Conservation (phyloP, 345 rosid genomes). For the Kandelia obovata region DNA sequence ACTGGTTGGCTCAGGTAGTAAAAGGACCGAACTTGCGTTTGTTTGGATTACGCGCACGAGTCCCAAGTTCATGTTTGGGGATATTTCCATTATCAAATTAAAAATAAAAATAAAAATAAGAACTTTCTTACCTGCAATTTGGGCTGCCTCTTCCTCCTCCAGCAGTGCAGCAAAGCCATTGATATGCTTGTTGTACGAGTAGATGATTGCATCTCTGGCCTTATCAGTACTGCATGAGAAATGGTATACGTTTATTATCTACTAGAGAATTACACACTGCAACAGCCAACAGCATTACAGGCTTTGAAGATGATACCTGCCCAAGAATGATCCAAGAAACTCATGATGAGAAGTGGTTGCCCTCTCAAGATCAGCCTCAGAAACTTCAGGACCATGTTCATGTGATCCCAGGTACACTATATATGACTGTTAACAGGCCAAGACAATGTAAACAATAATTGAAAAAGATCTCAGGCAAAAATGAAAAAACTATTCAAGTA, state of each 20-base stretch:
- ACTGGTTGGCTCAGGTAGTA: too few species aligned
- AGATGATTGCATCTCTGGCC: constrained; percentile 55
- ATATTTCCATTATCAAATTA: too few species aligned
- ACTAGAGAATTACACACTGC: neutral
- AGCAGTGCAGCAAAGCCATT: constrained; percentile 82
- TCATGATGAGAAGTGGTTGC: constrained; percentile 44
- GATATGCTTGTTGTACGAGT: constrained; percentile 72
- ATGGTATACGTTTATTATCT: neutral
- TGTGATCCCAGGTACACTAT: constrained; percentile 77
- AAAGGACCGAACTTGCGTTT: too few species aligned
- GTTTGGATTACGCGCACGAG: too few species aligned
- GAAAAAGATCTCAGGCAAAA: neutral
- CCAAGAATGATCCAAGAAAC: constrained; percentile 51
- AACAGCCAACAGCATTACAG: neutral
- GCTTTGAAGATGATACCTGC: constrained; percentile 31
- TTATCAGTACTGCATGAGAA: constrained; percentile 34
- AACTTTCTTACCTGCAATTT: constrained; percentile 44
- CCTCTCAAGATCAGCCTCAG: constrained; percentile 29
- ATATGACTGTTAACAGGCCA: constrained; percentile 37
- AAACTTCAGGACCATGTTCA: constrained; percentile 32
- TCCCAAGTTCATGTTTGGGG: too few species aligned
- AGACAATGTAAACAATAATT: neutral
- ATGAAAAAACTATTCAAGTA: neutral
- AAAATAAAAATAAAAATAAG: too few species aligned
- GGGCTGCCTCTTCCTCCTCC: constrained; percentile 49